Evolutionary conservation across 257 asterid genomes (phyloP).

Genomic region (Solanum arcanum): DNA sequence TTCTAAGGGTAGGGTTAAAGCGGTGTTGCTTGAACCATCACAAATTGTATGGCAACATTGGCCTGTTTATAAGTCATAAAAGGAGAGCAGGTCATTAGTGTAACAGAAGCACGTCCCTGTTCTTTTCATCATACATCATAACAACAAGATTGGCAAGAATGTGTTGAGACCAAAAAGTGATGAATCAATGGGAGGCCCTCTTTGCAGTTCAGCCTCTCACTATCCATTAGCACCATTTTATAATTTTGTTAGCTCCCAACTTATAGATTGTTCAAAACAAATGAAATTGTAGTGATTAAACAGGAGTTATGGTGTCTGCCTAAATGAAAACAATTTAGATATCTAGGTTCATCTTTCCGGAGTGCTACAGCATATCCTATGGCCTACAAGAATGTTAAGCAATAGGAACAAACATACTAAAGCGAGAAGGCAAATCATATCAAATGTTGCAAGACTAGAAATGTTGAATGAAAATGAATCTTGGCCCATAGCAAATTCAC

Average conservation of each 20-base stretch:
- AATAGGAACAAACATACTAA: neutral
- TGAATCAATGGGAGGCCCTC: neutral
- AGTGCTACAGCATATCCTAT: neutral
- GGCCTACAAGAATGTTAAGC: neutral
- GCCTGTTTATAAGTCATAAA: neutral
- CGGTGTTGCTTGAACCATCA: neutral
- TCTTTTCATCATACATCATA: neutral
- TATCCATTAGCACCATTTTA: neutral
- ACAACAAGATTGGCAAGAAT: neutral
- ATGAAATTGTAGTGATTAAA: neutral
- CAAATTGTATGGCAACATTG: neutral
- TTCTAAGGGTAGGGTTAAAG: neutral
- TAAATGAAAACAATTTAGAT: neutral
- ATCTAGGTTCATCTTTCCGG: neutral
- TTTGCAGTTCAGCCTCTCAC: neutral
- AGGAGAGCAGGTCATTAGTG: neutral
- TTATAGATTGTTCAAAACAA: neutral
- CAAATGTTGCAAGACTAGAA: neutral
- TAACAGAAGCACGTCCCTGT: neutral
- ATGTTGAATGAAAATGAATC: neutral
- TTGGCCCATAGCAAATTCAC: neutral
- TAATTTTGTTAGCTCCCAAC: neutral
- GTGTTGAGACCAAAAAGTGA: neutral
- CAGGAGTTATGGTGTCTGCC: neutral
- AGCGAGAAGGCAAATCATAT: neutral